Percentiles rank a stretch among this genome's conserved stretches.
These are phyloP conservation scores for Picea abies DNA, from an alignment of 83 land plant species.

Conservation along the genomic window DNA sequence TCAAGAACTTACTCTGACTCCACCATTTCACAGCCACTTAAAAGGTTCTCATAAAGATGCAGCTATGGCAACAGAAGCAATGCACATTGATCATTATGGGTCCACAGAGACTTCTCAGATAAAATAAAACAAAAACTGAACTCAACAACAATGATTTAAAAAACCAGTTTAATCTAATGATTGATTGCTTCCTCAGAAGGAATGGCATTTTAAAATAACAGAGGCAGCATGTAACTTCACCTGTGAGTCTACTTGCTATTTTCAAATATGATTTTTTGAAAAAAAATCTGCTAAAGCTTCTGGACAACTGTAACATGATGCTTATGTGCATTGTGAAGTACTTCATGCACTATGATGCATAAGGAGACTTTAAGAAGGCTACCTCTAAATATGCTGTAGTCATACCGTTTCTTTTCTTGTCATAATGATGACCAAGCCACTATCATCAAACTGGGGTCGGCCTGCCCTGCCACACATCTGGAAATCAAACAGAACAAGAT, in stretches of 20 bases:
- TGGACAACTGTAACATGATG: background rate
- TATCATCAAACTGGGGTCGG: slow-evolving; percentile 97
- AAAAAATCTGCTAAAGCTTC: background rate
- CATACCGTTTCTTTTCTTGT: slow-evolving; percentile 91
- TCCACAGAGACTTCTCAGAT: background rate
- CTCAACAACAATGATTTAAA: background rate
- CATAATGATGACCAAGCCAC: slow-evolving; percentile 92
- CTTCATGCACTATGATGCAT: too few species aligned
- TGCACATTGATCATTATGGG: background rate
- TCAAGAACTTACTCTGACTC: slow-evolving; percentile 84
- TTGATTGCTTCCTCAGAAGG: background rate
- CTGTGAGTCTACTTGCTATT: background rate
- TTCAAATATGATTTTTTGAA: background rate
- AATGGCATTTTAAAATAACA: background rate
- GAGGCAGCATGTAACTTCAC: background rate
- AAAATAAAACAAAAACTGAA: background rate
- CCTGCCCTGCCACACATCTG: slow-evolving; percentile 99
- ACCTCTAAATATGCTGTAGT: background rate
- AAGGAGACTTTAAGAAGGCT: background rate
- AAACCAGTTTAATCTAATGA: background rate
- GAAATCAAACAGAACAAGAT: background rate
- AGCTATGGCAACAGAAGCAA: slow-evolving; percentile 48
- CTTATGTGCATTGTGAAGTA: background rate
- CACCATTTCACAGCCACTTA: slow-evolving; percentile 96
- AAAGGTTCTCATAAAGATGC: slow-evolving; percentile 94